Base-by-base conservation (phyloP, 768 basidiomycete species). In the Psilocybe sp. region DNA sequence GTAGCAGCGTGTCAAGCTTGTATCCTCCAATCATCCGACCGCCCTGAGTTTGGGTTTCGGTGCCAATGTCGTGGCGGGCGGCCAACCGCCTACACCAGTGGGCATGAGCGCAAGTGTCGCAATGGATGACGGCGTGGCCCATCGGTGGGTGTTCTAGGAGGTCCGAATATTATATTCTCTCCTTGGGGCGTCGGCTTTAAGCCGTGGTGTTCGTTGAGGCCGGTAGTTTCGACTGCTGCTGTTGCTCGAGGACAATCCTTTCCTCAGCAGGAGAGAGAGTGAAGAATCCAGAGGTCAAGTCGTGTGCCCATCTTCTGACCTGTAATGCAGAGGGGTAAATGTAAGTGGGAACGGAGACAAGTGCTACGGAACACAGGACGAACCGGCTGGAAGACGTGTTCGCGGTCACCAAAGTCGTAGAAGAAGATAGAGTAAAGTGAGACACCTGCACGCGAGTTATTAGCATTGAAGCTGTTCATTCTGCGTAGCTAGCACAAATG, bases 331-430 rank as follows among this genome's bases (percentile, higher is more conserved):
- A 39, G 46, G 16, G 42, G 42, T 28, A 41, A 2, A 5, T 40
- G 43, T 44, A 18, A 18, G 19, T 19, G 46, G 13, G 12, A 23
- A 42, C 31, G 39, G 11, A 5, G 40, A 71, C 80, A 60, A 13
- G 4, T 38, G 46, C n/a, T n/a, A 45, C n/a, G n/a, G 19, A 20
- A 44, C 14, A 12, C 15, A 39, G 28, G 43, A 13, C 2, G 40
- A 72, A 86, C 85, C 18, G 82, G 80, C 64, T 75, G 77, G 64
- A 85, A 88, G 20, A 86, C 81, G 62, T 88, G 85, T 18, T 88
- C 85, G 41, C 73, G 69, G n/a, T 84, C 80, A 3, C 85, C 85
- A 63, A 80, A 87, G 62, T 88, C 84, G 44, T 79, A 77, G 49
- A 82, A 64, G 61, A 88, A 83, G 16, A 83, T 69, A 2, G 75